Base-by-base conservation (phyloP, 106 monocot genomes). In the Acanthochlamys bracteata region DNA sequence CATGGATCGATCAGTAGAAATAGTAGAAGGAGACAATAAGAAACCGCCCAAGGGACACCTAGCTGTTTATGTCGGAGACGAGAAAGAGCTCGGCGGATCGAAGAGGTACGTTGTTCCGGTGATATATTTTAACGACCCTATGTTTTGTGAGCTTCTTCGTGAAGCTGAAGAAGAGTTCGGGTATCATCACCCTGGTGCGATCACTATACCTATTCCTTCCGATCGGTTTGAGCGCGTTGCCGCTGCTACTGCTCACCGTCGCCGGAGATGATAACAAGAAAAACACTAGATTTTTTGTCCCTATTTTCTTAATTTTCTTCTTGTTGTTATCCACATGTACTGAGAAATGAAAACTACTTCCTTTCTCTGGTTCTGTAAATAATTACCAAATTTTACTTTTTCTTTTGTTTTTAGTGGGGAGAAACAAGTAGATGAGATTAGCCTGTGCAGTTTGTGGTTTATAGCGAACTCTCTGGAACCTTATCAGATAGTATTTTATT, bases 121-220 rank as follows among this genome's bases (percentile, higher is more conserved):
- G 46, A 74, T 81, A 41, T 75, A 84, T 75, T 88, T 88, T 67
- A 88, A 88, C 78, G 80, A 88, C 59, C 88, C 88, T 4, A 25
- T 88, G 67, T 88, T 88, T 41, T 80, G 78, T 41, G 88, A 84
- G 75, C 67, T 89, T 65, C 63, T 89, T 68, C 60, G 68, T 57
- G 81, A 81, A 67, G 75, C 81, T 10, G 88, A 80, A 64, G 78
- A 78, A 67, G 72, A 71, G 78, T 84, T 70, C 63, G 88, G 80
- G 8, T 81, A 70, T 66, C 55, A 75, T 20, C 88, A 84, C 66
- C 81, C 80, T 19, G 84, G 80, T 20, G 83, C 74, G 40, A 84
- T 88, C 78, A 88, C 84, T 60, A 84, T 84, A 53, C 88, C 88
- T 45, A 80, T 80, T 72, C 78, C 73, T 45, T 64, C 66, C 14